These are phyloP conservation scores for Xylaria sp. DNA, from an alignment of 2,329 filamentous ascomycete genomes.

Conservation along the genomic window DNA sequence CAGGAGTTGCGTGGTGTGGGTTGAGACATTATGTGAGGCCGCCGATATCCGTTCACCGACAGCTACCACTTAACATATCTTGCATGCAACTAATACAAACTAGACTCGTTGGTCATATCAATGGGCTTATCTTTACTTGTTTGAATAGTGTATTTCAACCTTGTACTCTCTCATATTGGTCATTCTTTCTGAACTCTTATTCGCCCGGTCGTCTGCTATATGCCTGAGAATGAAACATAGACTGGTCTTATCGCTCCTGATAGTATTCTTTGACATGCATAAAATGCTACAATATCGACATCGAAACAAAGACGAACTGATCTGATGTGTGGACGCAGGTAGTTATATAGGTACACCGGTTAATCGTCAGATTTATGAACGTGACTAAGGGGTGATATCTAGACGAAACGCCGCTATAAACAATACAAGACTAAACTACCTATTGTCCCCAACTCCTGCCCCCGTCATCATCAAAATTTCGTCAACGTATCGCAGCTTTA, in stretches of 20 bases:
- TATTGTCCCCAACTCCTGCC: constrained; percentile 27
- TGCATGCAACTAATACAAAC: not conserved
- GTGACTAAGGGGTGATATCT: constrained; percentile 29
- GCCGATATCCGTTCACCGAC: not conserved
- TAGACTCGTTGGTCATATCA: not conserved
- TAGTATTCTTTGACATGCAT: not conserved
- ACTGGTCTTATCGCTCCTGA: not conserved
- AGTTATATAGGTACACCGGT: constrained; percentile 7
- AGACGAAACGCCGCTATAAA: constrained; percentile 29
- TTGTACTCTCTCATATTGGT: not conserved
- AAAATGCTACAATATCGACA: not conserved
- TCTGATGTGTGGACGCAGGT: constrained; percentile 9
- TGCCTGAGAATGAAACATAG: not conserved
- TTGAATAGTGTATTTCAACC: not conserved
- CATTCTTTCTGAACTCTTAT: not conserved
- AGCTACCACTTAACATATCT: not conserved
- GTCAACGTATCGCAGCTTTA: constrained; percentile 19
- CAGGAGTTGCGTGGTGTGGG: not conserved
- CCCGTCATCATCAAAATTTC: constrained; percentile 28
- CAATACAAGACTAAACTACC: constrained; percentile 20
- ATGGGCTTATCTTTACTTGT: not conserved
- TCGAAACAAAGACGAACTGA: not conserved
- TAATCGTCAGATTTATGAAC: constrained; percentile 3
- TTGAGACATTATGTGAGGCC: not conserved
- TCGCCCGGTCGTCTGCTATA: not conserved